Evolutionary conservation across 306 rosid species (phyloP), one percentile per base, ranked within the genome.

Genomic region (Glycine soja): DNA sequence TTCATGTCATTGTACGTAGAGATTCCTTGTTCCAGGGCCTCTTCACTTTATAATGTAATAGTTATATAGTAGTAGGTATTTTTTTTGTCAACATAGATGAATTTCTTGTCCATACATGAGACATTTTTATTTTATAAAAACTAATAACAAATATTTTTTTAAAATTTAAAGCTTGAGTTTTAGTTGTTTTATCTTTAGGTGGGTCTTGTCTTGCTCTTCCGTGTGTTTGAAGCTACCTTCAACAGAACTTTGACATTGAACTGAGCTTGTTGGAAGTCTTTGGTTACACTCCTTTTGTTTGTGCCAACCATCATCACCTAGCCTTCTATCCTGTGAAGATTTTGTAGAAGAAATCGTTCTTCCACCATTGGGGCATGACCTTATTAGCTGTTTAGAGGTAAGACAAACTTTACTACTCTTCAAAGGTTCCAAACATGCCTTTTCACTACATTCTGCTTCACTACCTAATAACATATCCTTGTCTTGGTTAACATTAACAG

Each of bases 1-100:
- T 89, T 91, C 13, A 30, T 80, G 16, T 38, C 8, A 16, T 18
- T 32, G 45, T 58, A 69, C 1, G 81, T 34, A 57, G 63, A 73
- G 32, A 58, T 78, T 77, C 83, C 24, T 30, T 52, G 72, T 24
- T 24, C 30, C 30, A 24, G 30, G 30, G 30, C 2, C 30, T 24
- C 30, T 24, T 24, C 30, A 24, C 30, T 24, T 24, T 24, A 24
- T 24, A 24, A 24, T 24, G 30, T 24, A 2, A 24, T 24, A 24
- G 30, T 24, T 24, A 24, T 24, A 24, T 24, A 24, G 30, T 24
- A 24, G 30, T 24, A 24, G 30, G 30, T 24, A 24, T 24, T 24
- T 24, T 24, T 24, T 24, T 24, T 24, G 30, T 24, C 30, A 19
- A 19, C 24, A 19, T 19, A 19, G 30, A 24, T 24, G 30, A 24